These are phyloP conservation scores for Talaromyces ruber DNA, from an alignment of 495 filamentous ascomycete species.

Conservation along the genomic window DNA sequence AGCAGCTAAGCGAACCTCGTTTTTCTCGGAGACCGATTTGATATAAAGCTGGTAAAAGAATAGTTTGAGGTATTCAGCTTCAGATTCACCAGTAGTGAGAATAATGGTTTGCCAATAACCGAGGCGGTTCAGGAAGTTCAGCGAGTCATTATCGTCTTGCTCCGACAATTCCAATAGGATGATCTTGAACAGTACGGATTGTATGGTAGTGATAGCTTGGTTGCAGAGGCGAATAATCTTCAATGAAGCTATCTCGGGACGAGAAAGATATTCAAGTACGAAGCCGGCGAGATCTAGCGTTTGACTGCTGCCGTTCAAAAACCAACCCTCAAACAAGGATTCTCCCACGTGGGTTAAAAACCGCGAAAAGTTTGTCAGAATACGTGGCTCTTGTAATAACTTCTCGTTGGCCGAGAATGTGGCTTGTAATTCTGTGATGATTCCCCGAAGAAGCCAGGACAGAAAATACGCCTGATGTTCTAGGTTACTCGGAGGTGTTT, in stretches of 20 bases:
- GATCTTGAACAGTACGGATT: conserved; percentile 64
- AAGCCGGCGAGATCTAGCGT: conserved; percentile 82
- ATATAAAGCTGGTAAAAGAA: conserved; percentile 87
- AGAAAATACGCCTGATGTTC: conserved; percentile 94
- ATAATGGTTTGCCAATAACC: conserved; percentile 93
- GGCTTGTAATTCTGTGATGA: conserved; percentile 61
- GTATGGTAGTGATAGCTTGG: conserved; percentile 65
- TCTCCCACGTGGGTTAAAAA: conserved; percentile 75
- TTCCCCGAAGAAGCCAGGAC: conserved; percentile 74
- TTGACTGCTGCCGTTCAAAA: conserved; percentile 65
- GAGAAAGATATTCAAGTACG: conserved; percentile 79
- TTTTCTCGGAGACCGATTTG: conserved; percentile 58
- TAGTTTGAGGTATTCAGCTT: conserved; percentile 68
- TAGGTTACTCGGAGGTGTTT: conserved; percentile 81
- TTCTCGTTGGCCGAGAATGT: conserved; percentile 61
- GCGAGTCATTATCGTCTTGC: conserved; percentile 57
- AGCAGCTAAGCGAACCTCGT: conserved; percentile 63
- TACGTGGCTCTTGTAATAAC: conserved; percentile 68
- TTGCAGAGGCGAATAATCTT: conserved; percentile 87
- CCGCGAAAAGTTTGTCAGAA: conserved; percentile 77
- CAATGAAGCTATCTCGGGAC: conserved; percentile 66
- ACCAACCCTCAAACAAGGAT: conserved; percentile 92
- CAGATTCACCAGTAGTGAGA: conserved; percentile 63
- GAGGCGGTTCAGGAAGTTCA: conserved; percentile 69
- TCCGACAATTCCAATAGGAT: conserved; percentile 77